phyloP scores from a whole-genome alignment of 192 early-diverging fungal species.

The Rhizoclosmatium globosum region DNA sequence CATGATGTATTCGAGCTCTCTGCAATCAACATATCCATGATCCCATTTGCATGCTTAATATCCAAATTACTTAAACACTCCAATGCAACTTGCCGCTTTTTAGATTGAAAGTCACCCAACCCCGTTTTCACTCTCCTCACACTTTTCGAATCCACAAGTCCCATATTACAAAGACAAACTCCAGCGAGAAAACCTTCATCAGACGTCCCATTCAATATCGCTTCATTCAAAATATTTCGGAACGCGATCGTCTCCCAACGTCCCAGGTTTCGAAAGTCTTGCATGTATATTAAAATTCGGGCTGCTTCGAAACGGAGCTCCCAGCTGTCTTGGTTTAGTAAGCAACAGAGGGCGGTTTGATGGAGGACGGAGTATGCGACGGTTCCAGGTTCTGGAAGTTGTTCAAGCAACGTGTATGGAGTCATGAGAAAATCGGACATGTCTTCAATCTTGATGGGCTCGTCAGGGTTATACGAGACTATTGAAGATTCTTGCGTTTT shows the following conservation, averaged over 20 bases:
- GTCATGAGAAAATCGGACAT: constrained; percentile 47
- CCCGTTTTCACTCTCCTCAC: constrained; percentile 40
- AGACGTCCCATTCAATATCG: neutral
- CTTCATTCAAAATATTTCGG: constrained; percentile 43
- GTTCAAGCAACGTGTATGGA: constrained; percentile 25
- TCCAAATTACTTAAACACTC: constrained; percentile 35
- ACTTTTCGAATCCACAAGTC: constrained; percentile 41
- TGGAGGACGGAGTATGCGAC: constrained; percentile 34
- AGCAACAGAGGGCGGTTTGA: constrained; percentile 44
- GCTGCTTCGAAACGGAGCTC: constrained; percentile 54
- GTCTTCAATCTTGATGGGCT: constrained; percentile 23
- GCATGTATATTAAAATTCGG: constrained; percentile 44
- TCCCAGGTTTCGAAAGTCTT: constrained; percentile 39
- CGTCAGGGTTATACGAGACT: neutral
- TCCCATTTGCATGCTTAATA: constrained; percentile 34
- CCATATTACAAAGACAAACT: constrained; percentile 39
- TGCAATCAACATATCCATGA: constrained; percentile 45
- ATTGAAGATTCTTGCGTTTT: constrained; percentile 27
- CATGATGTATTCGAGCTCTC: constrained; percentile 44
- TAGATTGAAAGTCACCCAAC: constrained; percentile 46
- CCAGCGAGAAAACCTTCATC: constrained; percentile 50
- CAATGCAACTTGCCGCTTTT: constrained; percentile 28
- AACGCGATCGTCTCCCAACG: constrained; percentile 60
- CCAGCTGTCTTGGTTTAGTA: constrained; percentile 40
- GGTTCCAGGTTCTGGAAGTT: constrained; percentile 26